Percentiles rank a stretch among this genome's conserved stretches.
These are phyloP conservation scores for Quercus berberidifolia DNA, from an alignment of 306 rosid genomes.

Conservation along the genomic window DNA sequence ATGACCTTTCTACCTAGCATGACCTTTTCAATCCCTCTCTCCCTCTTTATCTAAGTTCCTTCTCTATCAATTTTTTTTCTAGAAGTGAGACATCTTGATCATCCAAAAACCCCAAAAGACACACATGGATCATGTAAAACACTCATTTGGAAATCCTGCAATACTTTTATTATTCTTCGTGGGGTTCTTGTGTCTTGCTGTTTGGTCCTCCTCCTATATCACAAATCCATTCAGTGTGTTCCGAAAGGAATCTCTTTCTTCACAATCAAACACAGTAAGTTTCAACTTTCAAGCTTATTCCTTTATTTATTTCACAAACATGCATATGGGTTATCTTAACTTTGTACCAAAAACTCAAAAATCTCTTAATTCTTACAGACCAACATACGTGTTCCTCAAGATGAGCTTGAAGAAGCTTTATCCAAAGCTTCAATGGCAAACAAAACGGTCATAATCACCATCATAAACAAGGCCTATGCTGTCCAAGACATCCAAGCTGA, in stretches of 20 bases:
- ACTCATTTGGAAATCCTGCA: slow-evolving; percentile 20
- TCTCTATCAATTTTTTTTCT: not conserved
- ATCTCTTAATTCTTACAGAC: slow-evolving; percentile 7
- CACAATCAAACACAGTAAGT: slow-evolving; percentile 23
- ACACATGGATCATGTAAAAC: slow-evolving; percentile 26
- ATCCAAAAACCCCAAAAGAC: not conserved
- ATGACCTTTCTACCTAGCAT: too few relatives aligned
- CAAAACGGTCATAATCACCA: slow-evolving; percentile 56
- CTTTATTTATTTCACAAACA: not conserved
- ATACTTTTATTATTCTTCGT: slow-evolving; percentile 30
- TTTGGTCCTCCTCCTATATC: slow-evolving; percentile 33
- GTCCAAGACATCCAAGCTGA: slow-evolving; percentile 41
- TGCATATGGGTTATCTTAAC: not conserved
- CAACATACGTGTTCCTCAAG: slow-evolving; percentile 2
- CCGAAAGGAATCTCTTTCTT: slow-evolving; percentile 1
- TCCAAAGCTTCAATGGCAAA: slow-evolving; percentile 55
- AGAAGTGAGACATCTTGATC: too few relatives aligned
- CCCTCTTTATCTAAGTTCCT: too few relatives aligned
- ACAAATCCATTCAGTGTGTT: slow-evolving; percentile 4
- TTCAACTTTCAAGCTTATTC: not conserved
- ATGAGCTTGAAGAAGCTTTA: slow-evolving; percentile 42
- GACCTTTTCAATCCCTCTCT: not conserved
- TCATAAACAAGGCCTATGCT: slow-evolving; percentile 66
- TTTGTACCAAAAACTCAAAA: not conserved
- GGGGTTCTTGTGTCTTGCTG: slow-evolving; percentile 21